Evolutionary conservation across 2,329 filamentous ascomycete species (phyloP).

Genomic region (Aspergillus ruber): DNA sequence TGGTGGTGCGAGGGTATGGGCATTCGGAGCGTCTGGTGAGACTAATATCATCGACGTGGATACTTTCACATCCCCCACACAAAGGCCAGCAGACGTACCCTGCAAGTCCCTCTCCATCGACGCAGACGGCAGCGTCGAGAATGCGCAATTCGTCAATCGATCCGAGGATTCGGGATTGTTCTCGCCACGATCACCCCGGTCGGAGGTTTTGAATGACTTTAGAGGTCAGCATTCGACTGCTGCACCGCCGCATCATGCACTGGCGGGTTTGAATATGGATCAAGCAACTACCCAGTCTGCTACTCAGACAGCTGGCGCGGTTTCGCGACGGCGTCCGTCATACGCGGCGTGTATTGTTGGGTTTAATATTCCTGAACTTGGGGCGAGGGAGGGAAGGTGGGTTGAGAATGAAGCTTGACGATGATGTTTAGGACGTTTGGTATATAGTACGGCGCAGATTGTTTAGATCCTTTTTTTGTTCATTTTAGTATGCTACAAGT

Average conservation of each 20-base stretch:
- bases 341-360: slow-evolving; percentile 33
- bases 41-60: slow-evolving; percentile 45
- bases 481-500: not conserved
- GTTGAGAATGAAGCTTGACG: slow-evolving; percentile 4
- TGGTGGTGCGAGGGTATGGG: slow-evolving; percentile 47
- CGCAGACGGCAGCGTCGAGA: slow-evolving; percentile 21
- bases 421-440: not conserved
- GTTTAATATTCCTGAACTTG: slow-evolving; percentile 27
- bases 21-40: slow-evolving; percentile 41
- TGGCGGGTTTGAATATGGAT: not conserved
- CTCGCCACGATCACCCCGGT: slow-evolving; percentile 9
- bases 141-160: slow-evolving; percentile 11
- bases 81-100: slow-evolving; percentile 9
- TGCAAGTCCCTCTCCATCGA: slow-evolving; percentile 19
- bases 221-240: slow-evolving; percentile 16
- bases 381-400: slow-evolving; percentile 17
- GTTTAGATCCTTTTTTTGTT: too few relatives aligned
- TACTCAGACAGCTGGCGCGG: not conserved
- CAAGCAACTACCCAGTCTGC: not conserved
- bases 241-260: slow-evolving; percentile 6
- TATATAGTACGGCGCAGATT: not conserved
- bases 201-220: slow-evolving; percentile 16
- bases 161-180: slow-evolving; percentile 3
- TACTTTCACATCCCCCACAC: slow-evolving; percentile 16
- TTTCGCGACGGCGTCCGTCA: slow-evolving; percentile 19